Base-by-base conservation (phyloP, 768 basidiomycete genomes). In the Leccinum variicolor region DNA sequence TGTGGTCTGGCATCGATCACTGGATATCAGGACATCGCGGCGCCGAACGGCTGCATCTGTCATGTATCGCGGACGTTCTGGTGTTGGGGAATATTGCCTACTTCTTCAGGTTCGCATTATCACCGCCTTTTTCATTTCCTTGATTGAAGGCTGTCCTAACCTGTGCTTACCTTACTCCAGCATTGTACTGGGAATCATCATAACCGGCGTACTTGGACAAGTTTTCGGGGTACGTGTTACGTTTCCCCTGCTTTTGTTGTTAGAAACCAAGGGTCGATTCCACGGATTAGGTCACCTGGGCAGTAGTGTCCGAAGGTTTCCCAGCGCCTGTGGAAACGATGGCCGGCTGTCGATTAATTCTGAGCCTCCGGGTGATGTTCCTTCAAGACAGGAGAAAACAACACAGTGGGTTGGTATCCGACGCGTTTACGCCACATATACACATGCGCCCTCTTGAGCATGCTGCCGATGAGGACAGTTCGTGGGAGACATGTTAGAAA, bases 351-450 rank as follows among this genome's bases (percentile, higher is more conserved):
- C 49, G 49, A 21, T 50, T 50, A 13, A 50, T 50, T 33, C 29
- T 50, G 9, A 33, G 49, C 49, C 28, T 50, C 13, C 49, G 29
- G 29, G 9, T n/a, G n/a, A 28, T 33, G 31, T 49, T 49, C 2
- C 17, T 57, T 56, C 1, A 64, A 55, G 23, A 58, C 54, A 6
- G 52, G 50, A 28, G 58, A 23, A 29, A 29, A 10, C 28, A 49
- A 14, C 6, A 7, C 15, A 49, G 48, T 49, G 14, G 55, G 49
- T 36, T 52, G 17, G 19, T 15, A n/a, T 14, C 29, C 10, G n/a
- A 28, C 26, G n/a, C 28, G 15, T 19, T 23, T n/a, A 10, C 17
- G 3, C 17, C 25, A n/a, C n/a, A n/a, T 25, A 25, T 17, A n/a
- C 17, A 39, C n/a, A 39, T 9, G 36, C 36, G 17, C 36, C 17